Base-by-base conservation (phyloP, 495 filamentous ascomycete species). In the Xylaria palmicola region DNA sequence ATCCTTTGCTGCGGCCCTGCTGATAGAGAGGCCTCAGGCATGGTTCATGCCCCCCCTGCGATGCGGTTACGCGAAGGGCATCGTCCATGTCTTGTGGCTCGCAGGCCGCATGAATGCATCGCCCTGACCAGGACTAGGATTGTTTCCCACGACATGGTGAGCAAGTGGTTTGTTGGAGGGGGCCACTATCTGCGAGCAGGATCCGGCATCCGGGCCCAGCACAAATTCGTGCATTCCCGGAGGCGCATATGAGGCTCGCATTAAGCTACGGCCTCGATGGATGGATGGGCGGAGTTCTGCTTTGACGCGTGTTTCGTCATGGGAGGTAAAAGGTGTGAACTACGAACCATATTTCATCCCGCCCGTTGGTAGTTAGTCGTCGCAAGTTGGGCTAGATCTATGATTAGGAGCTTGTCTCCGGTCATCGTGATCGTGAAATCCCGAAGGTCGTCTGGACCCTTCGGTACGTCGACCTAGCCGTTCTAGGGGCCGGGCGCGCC, bases 161-260 rank as follows among this genome's bases (percentile, higher is more conserved):
- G 80, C 3, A 75, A 92, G 90, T 60, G n/a, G n/a, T n/a, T n/a
- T n/a, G n/a, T n/a, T n/a, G n/a, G n/a, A n/a, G n/a, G n/a, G n/a
- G n/a, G n/a, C n/a, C n/a, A n/a, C 79, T 81, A 12, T 71, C 66
- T 1, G 89, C 87, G 32, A 93, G 84, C 19, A 75, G 58, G 77
- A 92, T 92, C 63, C 91, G 86, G 19, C 90, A 76, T 41, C 79
- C 71, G 13, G 88, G 87, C 22, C 83, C 83, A 22, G 92, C 78
- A 17, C 86, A 85, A 50, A 89, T 89, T 15, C n/a, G 15, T 12
- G 12, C 13, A 4, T 41, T 30, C 1, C 68, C 90, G 88, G 5
- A 92, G 78, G 65, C 92, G 90, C 53, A 92, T 81, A 70, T 94
- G 89, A 69, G 91, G 90, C 64, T 92, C 90, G 73, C 83, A 88